A percentile compares a stretch with the other conserved stretches of the same genome.
Conservation (phyloP, 2,329 filamentous ascomycete species). For the Didymella arachidicola region DNA sequence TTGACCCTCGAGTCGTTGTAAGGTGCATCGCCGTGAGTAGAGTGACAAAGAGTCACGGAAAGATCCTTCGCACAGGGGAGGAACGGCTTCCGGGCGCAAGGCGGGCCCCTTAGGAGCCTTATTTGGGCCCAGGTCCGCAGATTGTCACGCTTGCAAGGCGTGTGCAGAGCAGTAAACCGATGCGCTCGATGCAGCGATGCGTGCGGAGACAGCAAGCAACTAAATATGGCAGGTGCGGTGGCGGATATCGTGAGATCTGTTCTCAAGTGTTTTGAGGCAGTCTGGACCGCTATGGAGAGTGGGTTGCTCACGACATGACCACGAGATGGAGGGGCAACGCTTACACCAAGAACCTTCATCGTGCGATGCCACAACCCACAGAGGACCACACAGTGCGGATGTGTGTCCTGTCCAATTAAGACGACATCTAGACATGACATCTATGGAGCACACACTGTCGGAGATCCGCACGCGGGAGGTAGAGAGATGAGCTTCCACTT, state of each 20-base stretch:
- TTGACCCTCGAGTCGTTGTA: not conserved
- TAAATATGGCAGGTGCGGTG: conserved; percentile 16
- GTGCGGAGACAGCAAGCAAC: conserved; percentile 8
- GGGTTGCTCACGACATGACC: not conserved
- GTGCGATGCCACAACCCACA: conserved; percentile 3
- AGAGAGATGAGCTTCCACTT: not conserved
- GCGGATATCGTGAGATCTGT: conserved; percentile 12
- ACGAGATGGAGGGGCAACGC: conserved; percentile 3
- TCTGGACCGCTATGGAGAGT: not conserved
- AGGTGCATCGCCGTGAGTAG: conserved; percentile 5
- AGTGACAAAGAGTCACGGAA: not conserved
- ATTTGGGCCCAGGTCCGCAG: conserved; percentile 2
- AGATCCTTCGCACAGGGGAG: not conserved
- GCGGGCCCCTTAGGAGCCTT: not conserved
- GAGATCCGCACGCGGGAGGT: conserved; percentile 1
- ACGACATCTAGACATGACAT: no score
- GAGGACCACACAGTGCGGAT: not conserved
- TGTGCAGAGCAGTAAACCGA: conserved; percentile 7
- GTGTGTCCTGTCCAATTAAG: conserved; percentile 1
- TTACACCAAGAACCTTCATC: conserved; percentile 4
- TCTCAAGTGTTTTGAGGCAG: not conserved
- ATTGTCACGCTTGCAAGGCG: conserved; percentile 1
- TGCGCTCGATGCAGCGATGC: conserved; percentile 12
- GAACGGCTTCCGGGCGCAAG: conserved; percentile 6
- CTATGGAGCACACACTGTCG: not conserved